Evolutionary conservation across 129 eudicot genomes (phyloP), one percentile per base, ranked within the genome.

Genomic region (Escallonia rubra): DNA sequence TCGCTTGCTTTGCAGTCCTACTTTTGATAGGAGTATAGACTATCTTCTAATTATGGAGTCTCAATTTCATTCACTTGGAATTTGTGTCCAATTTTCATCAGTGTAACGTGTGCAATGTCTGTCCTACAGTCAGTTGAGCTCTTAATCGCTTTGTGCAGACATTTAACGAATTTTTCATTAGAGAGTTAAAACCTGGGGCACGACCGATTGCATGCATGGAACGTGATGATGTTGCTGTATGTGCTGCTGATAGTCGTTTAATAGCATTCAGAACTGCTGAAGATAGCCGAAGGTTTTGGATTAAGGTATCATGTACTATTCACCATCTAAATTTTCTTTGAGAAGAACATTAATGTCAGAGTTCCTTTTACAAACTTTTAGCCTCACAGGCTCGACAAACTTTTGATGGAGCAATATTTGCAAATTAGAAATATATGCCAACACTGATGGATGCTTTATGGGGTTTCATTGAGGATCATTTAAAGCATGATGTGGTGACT

Each of bases 181-280:
- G 98, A 82, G 98, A 93, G 81, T 72, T 93, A 66, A 89, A 82
- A 75, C 90, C 88, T 8, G 98, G 95, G 13, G 92, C 89, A 63
- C 78, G 98, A 72, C 96, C 96, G 4, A 77, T 93, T 75, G 84
- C 90, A 41, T 52, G 41, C 42, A 43, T 41, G 64, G 95, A 86
- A 57, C 80, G 81, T 72, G 95, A 93, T 76, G 87, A 93, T 72
- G 77, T 93, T 79, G 96, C 98, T 54, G 88, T 93, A 49, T 93
- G 96, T 74, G 98, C 88, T 60, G 98, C 98, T 66, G 98, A 93
- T 82, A 75, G 96, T 80, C 91, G 98, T 63, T 74, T 93, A 82
- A 93, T 82, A 86, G 86, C 96, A 38, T 93, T 86, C 68, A 71
- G 63, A 72, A 82, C 80, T 53, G 95, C 72, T 66, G 79, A 83